phyloP scores from a whole-genome alignment of 2,329 filamentous ascomycete species.

The Sporothrix protearum region DNA sequence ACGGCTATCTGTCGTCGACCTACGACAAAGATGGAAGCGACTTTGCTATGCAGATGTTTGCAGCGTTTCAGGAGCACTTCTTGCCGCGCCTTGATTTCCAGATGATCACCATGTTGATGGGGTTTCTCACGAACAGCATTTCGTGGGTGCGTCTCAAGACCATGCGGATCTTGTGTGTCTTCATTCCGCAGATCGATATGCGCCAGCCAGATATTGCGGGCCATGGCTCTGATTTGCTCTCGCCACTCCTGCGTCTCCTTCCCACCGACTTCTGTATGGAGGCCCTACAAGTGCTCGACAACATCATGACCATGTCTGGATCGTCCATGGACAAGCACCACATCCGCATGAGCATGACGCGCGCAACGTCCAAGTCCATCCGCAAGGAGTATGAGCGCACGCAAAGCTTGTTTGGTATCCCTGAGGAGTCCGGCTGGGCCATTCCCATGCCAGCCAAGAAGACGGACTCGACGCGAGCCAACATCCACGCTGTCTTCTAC shows the following conservation, averaged over 20 bases:
- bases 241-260: conserved; percentile 79
- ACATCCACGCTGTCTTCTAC: conserved; percentile 95
- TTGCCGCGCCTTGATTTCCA: conserved; percentile 79
- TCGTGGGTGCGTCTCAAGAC: conserved; percentile 90
- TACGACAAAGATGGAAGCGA: conserved; percentile 64
- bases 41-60: conserved; percentile 70
- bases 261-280: conserved; percentile 94
- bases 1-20: conserved; percentile 63
- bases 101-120: conserved; percentile 84
- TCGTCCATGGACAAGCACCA: conserved; percentile 92
- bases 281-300: conserved; percentile 85
- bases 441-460: conserved; percentile 89
- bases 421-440: conserved; percentile 92
- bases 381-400: conserved; percentile 94
- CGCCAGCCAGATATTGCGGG: conserved; percentile 81
- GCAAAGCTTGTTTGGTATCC: conserved; percentile 93
- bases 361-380: conserved; percentile 76
- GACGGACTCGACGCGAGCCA: conserved; percentile 78
- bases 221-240: conserved; percentile 92
- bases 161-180: conserved; percentile 80
- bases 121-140: conserved; percentile 81
- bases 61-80: conserved; percentile 69
- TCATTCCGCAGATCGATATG: conserved; percentile 92
- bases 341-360: conserved; percentile 96
- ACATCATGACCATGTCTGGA: conserved; percentile 90